phyloP scores from a whole-genome alignment of 2,329 filamentous ascomycete genomes.

The Fusarium ramigenum region DNA sequence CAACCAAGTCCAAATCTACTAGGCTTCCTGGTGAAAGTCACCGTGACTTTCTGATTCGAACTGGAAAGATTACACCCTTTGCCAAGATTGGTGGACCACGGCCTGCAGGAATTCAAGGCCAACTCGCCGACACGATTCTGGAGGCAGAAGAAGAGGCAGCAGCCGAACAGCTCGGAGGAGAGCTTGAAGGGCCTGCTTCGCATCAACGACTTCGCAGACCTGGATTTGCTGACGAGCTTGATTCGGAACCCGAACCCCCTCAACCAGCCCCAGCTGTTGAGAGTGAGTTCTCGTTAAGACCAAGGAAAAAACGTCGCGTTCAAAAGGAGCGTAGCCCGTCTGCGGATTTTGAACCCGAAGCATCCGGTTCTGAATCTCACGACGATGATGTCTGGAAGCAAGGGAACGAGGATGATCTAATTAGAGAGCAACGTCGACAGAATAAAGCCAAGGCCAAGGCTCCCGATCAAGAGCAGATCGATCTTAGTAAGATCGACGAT shows the following conservation, averaged over 20 bases:
- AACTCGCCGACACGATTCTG: conserved; percentile 78
- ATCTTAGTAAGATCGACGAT: conserved; percentile 77
- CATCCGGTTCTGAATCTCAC: conserved; percentile 47
- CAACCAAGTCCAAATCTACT: conserved; percentile 59
- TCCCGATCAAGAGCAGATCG: conserved; percentile 53
- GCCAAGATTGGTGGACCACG: conserved; percentile 77
- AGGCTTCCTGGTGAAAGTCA: conserved; percentile 82
- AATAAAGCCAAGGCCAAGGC: conserved; percentile 52
- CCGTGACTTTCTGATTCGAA: conserved; percentile 90
- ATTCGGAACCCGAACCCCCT: conserved; percentile 25
- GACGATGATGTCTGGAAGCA: conserved; percentile 51
- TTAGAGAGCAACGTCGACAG: conserved; percentile 53
- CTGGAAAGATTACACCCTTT: conserved; percentile 97
- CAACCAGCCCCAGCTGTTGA: conserved; percentile 46
- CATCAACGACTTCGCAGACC: conserved; percentile 79
- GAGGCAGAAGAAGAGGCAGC: conserved; percentile 81
- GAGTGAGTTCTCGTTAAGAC: conserved; percentile 66
- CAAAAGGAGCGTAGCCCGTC: conserved; percentile 51
- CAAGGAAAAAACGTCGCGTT: conserved; percentile 64
- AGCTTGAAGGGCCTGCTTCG: conserved; percentile 63
- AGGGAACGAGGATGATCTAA: conserved; percentile 51
- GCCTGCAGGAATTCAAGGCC: conserved; percentile 69
- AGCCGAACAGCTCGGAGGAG: conserved; percentile 51
- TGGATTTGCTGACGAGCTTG: conserved; percentile 65
- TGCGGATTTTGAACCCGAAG: conserved; percentile 57